phyloP scores from a whole-genome alignment of 805 yeast genomes.

The Ogataea ramenticola region DNA sequence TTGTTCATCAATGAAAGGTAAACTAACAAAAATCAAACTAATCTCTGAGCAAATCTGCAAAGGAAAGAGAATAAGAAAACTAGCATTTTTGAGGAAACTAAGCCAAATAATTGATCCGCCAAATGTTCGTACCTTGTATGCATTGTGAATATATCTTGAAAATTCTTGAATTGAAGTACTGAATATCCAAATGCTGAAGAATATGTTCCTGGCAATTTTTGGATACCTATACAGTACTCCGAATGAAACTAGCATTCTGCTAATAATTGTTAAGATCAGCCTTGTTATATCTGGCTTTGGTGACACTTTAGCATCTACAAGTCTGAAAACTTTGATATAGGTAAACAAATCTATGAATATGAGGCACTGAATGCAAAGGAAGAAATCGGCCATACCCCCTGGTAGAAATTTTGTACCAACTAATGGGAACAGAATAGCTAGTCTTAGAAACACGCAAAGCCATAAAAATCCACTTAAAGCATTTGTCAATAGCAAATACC shows the following conservation, averaged over 20 bases:
- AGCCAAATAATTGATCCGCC: constrained; percentile 12
- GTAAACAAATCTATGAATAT: constrained; percentile 14
- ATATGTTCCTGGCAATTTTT: constrained; percentile 15
- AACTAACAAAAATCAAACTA: constrained; percentile 14
- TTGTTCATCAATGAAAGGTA: constrained; percentile 12
- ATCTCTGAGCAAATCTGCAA: constrained; percentile 13
- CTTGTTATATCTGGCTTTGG: constrained; percentile 6
- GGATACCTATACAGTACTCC: constrained; percentile 19
- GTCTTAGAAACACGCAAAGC: constrained; percentile 41
- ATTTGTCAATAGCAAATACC: constrained; percentile 14
- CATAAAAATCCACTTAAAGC: constrained; percentile 34
- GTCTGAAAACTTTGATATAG: constrained; percentile 12
- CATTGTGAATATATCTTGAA: constrained; percentile 17
- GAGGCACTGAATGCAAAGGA: constrained; percentile 18
- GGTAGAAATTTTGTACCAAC: constrained; percentile 62
- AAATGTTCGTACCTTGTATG: constrained; percentile 20
- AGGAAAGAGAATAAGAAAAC: constrained; percentile 14
- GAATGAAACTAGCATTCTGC: constrained; percentile 5
- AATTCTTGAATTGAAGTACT: constrained; percentile 17
- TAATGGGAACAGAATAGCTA: constrained; percentile 47
- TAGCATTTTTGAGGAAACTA: constrained; percentile 10
- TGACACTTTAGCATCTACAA: not conserved
- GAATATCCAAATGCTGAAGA: constrained; percentile 16
- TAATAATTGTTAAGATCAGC: constrained; percentile 6
- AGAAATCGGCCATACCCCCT: constrained; percentile 66